Percentiles rank a stretch among this genome's conserved stretches.
Evolutionary conservation across 2,329 filamentous ascomycete species (phyloP).

Genomic region (Ophiostoma ips): DNA sequence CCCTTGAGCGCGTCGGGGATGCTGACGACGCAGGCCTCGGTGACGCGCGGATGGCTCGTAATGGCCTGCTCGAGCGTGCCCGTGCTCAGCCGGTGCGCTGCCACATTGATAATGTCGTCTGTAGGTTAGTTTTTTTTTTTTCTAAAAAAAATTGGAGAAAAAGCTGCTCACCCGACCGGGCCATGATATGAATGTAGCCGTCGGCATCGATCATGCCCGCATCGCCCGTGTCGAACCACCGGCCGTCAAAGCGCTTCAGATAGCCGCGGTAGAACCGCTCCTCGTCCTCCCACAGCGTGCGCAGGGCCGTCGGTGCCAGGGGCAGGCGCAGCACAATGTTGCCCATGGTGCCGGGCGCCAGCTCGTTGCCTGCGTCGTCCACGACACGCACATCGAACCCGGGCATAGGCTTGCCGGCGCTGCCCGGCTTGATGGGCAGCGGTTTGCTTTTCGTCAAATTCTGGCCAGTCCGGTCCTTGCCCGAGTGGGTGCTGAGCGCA

Average conservation of each 20-base stretch:
- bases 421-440: constrained; percentile 61
- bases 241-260: constrained; percentile 63
- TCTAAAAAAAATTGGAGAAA: neutral
- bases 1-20: constrained; percentile 80
- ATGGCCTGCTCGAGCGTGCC: constrained; percentile 86
- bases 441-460: constrained; percentile 17
- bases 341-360: constrained; percentile 64
- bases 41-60: constrained; percentile 62
- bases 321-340: constrained; percentile 81
- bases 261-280: constrained; percentile 79
- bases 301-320: constrained; percentile 72
- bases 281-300: constrained; percentile 74
- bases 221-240: constrained; percentile 85
- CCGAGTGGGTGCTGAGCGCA: constrained; percentile 39
- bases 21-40: constrained; percentile 74
- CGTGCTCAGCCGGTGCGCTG: constrained; percentile 79
- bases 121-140: neutral
- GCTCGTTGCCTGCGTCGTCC: constrained; percentile 62
- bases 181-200: constrained; percentile 52
- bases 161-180: constrained; percentile 22
- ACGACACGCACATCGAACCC: constrained; percentile 81
- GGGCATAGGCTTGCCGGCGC: constrained; percentile 80
- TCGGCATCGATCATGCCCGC: constrained; percentile 73
- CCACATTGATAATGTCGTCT: constrained; percentile 96
- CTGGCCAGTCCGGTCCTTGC: constrained; percentile 29